A percentile compares a stretch with the other conserved stretches of the same genome.
These are phyloP conservation scores for Xylariaceae sp. DNA, from an alignment of 2,329 filamentous ascomycete genomes.

Conservation along the genomic window DNA sequence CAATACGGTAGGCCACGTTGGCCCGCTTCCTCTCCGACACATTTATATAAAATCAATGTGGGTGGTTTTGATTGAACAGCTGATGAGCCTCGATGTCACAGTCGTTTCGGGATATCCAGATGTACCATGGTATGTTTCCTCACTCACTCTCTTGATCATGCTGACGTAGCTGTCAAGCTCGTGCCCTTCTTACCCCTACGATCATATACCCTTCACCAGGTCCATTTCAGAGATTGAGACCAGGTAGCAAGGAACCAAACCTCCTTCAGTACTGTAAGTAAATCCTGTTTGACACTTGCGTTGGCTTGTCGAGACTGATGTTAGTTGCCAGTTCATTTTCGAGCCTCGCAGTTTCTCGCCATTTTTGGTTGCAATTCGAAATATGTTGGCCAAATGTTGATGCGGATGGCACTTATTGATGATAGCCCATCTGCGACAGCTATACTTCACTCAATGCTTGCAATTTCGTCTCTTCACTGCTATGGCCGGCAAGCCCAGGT, in stretches of 20 bases:
- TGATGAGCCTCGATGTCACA: not conserved
- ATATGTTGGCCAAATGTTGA: conserved; percentile 1
- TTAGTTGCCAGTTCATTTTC: not conserved
- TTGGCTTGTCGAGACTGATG: not conserved
- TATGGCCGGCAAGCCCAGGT: conserved; percentile 18
- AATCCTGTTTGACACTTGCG: too few species aligned
- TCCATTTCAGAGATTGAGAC: not conserved
- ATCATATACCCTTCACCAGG: not conserved
- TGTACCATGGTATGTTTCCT: conserved; percentile 4
- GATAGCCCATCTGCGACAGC: conserved; percentile 14
- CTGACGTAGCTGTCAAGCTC: not conserved
- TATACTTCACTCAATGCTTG: conserved; percentile 18
- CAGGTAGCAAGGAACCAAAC: not conserved
- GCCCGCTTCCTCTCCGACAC: too few species aligned
- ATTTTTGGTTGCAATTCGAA: conserved; percentile 1
- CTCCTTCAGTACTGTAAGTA: conserved; percentile 6
- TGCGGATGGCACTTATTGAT: not conserved
- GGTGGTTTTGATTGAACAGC: not conserved
- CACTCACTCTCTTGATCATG: too few species aligned
- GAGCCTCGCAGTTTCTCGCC: conserved; percentile 1
- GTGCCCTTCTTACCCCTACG: not conserved
- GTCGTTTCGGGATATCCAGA: conserved; percentile 4
- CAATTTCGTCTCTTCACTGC: conserved; percentile 21
- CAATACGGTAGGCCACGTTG: conserved; percentile 1
- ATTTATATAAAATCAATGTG: too few species aligned